phyloP scores from a whole-genome alignment of 164 flowering plant genomes.

The Magnolia officinalis region DNA sequence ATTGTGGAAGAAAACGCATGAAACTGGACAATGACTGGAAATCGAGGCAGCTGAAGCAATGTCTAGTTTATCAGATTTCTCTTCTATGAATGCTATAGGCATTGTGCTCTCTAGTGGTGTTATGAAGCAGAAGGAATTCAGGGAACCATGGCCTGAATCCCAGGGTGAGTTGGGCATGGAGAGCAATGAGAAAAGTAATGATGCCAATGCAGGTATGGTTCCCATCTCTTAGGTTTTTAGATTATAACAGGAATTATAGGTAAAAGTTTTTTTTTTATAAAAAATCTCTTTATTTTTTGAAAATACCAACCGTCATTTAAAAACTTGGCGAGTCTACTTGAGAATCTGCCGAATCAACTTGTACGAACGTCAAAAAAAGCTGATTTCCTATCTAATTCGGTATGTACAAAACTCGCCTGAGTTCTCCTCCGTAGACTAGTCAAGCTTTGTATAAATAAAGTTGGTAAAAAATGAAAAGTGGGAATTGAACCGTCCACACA shows the following conservation, averaged over 20 bases:
- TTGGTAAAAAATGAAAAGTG: too few relatives aligned
- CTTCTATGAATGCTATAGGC: conserved; percentile 54
- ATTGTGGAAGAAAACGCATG: conserved; percentile 88
- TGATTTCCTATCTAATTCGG: too few relatives aligned
- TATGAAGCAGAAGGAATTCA: conserved; percentile 24
- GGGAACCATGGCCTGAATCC: conserved; percentile 11
- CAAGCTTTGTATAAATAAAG: too few relatives aligned
- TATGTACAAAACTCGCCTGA: too few relatives aligned
- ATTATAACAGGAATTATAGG: not conserved
- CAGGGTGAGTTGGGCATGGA: conserved; percentile 31
- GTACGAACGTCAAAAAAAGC: too few relatives aligned
- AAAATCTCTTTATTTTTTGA: not conserved
- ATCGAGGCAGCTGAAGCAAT: conserved; percentile 72
- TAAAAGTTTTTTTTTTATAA: too few relatives aligned
- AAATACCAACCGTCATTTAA: not conserved
- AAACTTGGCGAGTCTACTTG: not conserved
- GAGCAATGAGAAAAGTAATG: conserved; percentile 35
- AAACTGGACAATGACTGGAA: conserved; percentile 93
- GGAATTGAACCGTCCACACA: too few relatives aligned
- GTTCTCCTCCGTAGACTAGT: too few relatives aligned
- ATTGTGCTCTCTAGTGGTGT: conserved; percentile 37
- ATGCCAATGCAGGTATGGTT: conserved; percentile 10
- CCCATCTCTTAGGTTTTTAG: not conserved
- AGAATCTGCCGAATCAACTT: too few relatives aligned
- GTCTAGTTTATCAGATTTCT: conserved; percentile 42